Evolutionary conservation across 306 rosid species (phyloP).

Genomic region (Datisca glomerata): DNA sequence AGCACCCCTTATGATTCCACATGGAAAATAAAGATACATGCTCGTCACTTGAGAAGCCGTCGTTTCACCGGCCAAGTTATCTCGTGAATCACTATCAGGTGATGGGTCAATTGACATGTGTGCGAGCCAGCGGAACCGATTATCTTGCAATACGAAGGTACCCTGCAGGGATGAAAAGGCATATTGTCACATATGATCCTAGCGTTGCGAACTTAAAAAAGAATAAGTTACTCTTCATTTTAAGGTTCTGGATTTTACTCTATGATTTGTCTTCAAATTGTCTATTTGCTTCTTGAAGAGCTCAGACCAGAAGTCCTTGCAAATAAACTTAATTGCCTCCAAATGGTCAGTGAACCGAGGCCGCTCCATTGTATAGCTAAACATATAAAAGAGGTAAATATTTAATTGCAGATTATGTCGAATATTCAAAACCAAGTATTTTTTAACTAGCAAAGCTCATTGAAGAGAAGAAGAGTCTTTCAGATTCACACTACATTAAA

Average conservation of each 20-base stretch:
- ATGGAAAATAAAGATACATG: constrained; percentile 93
- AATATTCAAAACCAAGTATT: neutral
- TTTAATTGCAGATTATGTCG: neutral
- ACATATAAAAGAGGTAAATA: neutral
- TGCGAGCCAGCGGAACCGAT: constrained; percentile 73
- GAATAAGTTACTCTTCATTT: neutral
- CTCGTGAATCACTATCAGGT: constrained; percentile 43
- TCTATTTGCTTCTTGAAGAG: constrained; percentile 97
- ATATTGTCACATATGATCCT: neutral
- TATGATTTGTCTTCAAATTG: constrained; percentile 92
- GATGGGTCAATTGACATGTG: constrained; percentile 68
- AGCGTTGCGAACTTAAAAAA: neutral
- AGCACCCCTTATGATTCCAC: constrained; percentile 95
- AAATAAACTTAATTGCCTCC: constrained; percentile 93
- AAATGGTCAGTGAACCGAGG: constrained; percentile 90
- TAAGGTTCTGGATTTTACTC: constrained; percentile 32
- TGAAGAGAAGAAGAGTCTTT: neutral
- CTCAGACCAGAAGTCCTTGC: constrained; percentile 99
- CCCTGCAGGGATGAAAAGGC: constrained; percentile 45
- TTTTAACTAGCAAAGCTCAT: neutral
- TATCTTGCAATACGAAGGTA: constrained; percentile 93
- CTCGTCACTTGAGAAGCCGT: constrained; percentile 59
- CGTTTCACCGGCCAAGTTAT: constrained; percentile 44
- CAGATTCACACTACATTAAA: neutral
- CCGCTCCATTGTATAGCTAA: constrained; percentile 87